Evolutionary conservation across 305 asterid species (phyloP), one percentile per base, ranked within the genome.

Genomic region (Fraxinus floribunda): DNA sequence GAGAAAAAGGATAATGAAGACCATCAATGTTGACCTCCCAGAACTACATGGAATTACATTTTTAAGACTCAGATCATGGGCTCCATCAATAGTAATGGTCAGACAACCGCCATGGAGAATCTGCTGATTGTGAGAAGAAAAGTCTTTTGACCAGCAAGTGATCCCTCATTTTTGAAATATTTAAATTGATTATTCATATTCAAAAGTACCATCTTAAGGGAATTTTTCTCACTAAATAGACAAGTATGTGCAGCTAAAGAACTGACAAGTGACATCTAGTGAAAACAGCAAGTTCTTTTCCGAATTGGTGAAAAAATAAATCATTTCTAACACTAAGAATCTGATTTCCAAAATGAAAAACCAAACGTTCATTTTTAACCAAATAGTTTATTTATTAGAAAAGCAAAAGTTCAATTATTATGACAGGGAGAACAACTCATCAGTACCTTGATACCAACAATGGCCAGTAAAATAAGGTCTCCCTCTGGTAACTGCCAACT

Each of bases 391-490:
- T 24, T 24, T 64, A 64, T 24, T 24, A 22, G 80, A 55, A 70
- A 76, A 73, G 68, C 66, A 60, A 52, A 70, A 82, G 62, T 72
- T 39, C 26, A 86, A 60, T 52, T 71, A 34, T 52, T 29, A 75
- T 78, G 39, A 70, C 22, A 85, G 41, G 44, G 46, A 9, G 55
- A 64, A 81, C 18, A 73, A 52, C 39, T 44, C 82, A 77, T 57
- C 22, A 80, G 76, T 80, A 92, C 99, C 98, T 97, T 97, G 87
- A 97, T 92, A 70, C 99, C 98, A 80, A 90, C 93, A 82, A 97
- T 90, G 7, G 98, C 99, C 32, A 97, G 94, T 85, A 97, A 88
- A 87, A 88, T 79, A 75, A 97, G 98, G 74, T 91, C 95, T 38
- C 79, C 91, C 84, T 96, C 98, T 32, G 98, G 98, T 78, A 96